Evolutionary conservation across 176 grass and related monocot genomes (phyloP).

Genomic region (Avena atlantica): DNA sequence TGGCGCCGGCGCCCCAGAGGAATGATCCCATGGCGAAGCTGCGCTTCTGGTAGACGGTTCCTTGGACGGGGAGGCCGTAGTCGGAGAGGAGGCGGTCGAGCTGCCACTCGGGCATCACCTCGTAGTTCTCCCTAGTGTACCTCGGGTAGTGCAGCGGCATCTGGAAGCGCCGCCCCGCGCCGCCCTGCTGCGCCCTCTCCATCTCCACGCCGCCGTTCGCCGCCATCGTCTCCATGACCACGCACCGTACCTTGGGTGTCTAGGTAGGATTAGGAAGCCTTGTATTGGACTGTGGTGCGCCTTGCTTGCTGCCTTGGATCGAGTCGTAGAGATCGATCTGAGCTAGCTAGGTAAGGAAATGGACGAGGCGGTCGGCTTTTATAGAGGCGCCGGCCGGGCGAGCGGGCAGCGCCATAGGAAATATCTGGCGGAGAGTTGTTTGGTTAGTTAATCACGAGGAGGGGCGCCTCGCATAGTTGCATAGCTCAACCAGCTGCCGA

Average conservation of each 20-base stretch:
- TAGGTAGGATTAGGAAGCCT: not conserved
- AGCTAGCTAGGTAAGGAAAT: not conserved
- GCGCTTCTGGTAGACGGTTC: constrained; percentile 61
- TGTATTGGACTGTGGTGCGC: not conserved
- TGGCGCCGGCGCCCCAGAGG: constrained; percentile 57
- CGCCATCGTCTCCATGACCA: constrained; percentile 35
- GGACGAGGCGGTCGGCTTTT: not conserved
- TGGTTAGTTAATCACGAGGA: not conserved
- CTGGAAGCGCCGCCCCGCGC: constrained; percentile 49
- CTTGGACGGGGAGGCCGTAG: constrained; percentile 72
- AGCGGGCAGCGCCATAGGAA: too few relatives aligned
- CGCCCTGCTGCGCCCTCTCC: not conserved
- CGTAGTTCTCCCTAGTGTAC: constrained; percentile 71
- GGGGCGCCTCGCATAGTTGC: not conserved
- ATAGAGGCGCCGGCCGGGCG: not conserved
- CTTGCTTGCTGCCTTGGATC: not conserved
- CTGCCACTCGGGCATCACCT: constrained; percentile 93
- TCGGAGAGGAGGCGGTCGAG: constrained; percentile 83
- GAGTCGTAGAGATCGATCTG: not conserved
- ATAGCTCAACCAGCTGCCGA: not conserved
- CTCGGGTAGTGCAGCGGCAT: constrained; percentile 94
- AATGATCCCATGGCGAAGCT: constrained; percentile 84
- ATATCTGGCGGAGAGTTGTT: constrained; percentile 2
- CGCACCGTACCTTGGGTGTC: too few relatives aligned
- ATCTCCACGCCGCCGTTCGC: constrained; percentile 14